Percentiles rank a stretch among this genome's conserved stretches.
These are phyloP conservation scores for Candolleomyces efflorescens DNA, from an alignment of 768 basidiomycete genomes.

Conservation along the genomic window DNA sequence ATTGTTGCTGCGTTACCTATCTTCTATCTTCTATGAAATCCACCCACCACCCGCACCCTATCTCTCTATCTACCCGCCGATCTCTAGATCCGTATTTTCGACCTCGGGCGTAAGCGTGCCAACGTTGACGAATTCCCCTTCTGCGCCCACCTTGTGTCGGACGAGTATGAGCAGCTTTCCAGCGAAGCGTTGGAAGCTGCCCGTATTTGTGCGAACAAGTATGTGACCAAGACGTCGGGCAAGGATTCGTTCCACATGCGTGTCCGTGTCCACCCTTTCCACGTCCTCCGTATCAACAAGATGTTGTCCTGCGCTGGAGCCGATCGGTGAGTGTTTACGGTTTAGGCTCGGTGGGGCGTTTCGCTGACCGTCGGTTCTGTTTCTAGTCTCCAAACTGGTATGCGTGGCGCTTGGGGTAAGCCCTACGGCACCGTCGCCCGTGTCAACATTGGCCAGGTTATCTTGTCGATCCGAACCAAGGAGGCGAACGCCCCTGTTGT, in stretches of 20 bases:
- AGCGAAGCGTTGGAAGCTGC: conserved; percentile 96
- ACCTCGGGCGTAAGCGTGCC: conserved; percentile 94
- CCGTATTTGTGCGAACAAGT: conserved; percentile 99
- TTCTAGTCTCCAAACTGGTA: conserved; percentile 83
- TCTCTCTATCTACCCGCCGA: background rate
- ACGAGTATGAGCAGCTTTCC: conserved; percentile 96
- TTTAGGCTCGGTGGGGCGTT: too few species aligned
- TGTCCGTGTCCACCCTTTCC: conserved; percentile 97
- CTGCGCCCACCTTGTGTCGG: conserved; percentile 94
- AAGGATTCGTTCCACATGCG: conserved; percentile 99
- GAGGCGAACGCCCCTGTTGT: conserved; percentile 84
- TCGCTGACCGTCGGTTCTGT: too few species aligned
- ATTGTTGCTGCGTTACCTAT: background rate
- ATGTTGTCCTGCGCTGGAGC: conserved; percentile 99
- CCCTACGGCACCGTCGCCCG: conserved; percentile 95
- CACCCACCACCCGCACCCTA: too few species aligned
- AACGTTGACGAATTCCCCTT: conserved; percentile 98
- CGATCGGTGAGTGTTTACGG: conserved; percentile 84
- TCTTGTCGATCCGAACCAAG: conserved; percentile 84
- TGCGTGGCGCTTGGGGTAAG: conserved; percentile 99
- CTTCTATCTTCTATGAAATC: background rate
- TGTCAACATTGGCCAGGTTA: conserved; percentile 96
- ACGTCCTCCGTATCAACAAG: conserved; percentile 99
- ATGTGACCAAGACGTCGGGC: conserved; percentile 95
- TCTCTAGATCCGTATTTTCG: conserved; percentile 91